phyloP scores from a whole-genome alignment of 495 filamentous ascomycete genomes.

The Daldinia grandis region DNA sequence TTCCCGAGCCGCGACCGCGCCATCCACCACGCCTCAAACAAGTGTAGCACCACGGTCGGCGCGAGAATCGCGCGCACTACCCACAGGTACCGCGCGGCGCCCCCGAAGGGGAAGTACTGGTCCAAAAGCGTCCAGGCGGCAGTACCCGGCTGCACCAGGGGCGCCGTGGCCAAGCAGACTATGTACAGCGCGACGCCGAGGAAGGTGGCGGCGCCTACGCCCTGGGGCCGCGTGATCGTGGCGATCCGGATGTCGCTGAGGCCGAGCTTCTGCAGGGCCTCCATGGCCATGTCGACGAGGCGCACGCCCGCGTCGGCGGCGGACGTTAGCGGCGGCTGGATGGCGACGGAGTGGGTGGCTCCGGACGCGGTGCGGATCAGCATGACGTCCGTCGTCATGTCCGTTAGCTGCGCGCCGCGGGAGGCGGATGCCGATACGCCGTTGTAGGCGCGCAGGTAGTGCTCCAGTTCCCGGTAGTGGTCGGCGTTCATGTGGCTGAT shows the following conservation, averaged over 20 bases:
- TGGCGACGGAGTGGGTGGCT: conserved; percentile 56
- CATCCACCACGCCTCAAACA: conserved; percentile 51
- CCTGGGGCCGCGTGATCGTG: conserved; percentile 40
- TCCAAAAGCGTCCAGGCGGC: conserved; percentile 34
- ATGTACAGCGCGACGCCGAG: conserved; percentile 48
- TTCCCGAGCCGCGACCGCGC: conserved; percentile 41
- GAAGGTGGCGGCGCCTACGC: conserved; percentile 36
- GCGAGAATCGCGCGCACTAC: conserved; percentile 48
- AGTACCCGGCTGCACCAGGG: conserved; percentile 23
- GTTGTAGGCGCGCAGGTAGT: conserved; percentile 72
- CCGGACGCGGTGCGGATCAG: conserved; percentile 54
- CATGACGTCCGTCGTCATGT: conserved; percentile 67
- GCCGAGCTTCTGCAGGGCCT: conserved; percentile 46
- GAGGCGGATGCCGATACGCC: conserved; percentile 56
- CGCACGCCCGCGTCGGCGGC: conserved; percentile 68
- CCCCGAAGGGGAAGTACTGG: conserved; percentile 38
- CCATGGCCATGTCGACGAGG: conserved; percentile 67
- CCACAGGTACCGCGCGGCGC: conserved; percentile 48
- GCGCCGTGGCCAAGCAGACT: conserved; percentile 36
- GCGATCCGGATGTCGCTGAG: conserved; percentile 37
- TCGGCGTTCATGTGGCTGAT: conserved; percentile 83
- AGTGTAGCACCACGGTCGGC: conserved; percentile 49
- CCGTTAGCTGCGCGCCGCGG: conserved; percentile 62
- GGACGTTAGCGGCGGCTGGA: conserved; percentile 66
- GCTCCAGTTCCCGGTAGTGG: conserved; percentile 70